These are phyloP conservation scores for Yarrowia hollandica DNA, from an alignment of 805 yeast genomes.

Conservation along the genomic window DNA sequence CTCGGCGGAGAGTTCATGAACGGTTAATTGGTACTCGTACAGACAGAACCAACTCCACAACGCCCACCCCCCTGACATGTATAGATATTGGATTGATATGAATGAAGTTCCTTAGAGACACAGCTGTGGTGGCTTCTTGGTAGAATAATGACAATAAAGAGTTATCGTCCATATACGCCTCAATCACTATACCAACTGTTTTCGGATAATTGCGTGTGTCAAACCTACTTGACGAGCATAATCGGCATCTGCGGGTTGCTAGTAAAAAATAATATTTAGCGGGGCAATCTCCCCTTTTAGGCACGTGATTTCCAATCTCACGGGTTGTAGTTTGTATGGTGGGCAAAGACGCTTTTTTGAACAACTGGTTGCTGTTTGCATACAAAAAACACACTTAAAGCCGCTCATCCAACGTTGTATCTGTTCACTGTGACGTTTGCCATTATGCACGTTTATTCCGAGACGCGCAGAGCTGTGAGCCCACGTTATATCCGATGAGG, in stretches of 20 bases:
- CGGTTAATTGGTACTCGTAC: not conserved
- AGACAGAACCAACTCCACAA: no score
- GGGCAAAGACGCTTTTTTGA: no score
- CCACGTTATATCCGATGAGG: not conserved
- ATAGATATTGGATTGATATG: constrained; percentile 1
- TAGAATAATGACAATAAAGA: no score
- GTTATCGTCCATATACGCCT: no score
- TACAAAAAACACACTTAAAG: no score
- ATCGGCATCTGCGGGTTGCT: no score
- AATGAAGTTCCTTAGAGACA: no score
- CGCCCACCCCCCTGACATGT: not conserved
- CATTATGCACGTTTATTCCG: constrained; percentile 18
- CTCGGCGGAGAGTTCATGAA: constrained; percentile 18
- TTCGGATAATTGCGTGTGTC: constrained; percentile 7
- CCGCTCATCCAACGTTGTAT: no score
- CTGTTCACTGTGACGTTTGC: constrained; percentile 13
- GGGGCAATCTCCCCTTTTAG: no score
- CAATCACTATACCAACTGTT: not conserved
- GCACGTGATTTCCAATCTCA: not conserved
- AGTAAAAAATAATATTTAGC: not conserved
- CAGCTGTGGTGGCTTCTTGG: no score
- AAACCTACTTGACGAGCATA: not conserved
- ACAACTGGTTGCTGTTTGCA: no score
- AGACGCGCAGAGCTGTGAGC: constrained; percentile 11
- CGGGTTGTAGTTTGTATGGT: no score